Conservation (phyloP, 345 rosid genomes). For the Rubroshorea leprosula region DNA sequence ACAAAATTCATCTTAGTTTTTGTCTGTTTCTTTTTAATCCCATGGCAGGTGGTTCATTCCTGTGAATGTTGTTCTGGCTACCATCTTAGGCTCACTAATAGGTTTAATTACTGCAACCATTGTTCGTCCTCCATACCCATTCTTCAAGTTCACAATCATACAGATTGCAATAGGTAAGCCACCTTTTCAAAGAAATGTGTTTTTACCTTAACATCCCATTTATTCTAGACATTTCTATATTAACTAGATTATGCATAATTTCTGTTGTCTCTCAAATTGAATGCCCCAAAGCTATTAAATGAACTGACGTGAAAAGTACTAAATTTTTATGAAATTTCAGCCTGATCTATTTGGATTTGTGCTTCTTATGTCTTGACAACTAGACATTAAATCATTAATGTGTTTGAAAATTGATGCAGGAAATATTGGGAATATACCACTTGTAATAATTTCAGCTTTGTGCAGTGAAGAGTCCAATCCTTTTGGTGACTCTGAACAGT, state of each 20-base stretch:
- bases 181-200: background rate
- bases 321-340: background rate
- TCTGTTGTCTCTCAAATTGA: background rate
- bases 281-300: background rate
- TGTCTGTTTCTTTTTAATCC: background rate
- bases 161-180: constrained; percentile 84
- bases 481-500: constrained; percentile 74
- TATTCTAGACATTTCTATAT: background rate
- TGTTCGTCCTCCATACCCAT: constrained; percentile 89
- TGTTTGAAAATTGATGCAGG: constrained; percentile 42
- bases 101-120: constrained; percentile 60
- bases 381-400: background rate
- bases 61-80: constrained; percentile 64
- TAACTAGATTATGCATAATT: background rate
- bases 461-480: constrained; percentile 85
- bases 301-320: background rate
- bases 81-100: constrained; percentile 72
- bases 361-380: background rate
- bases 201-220: background rate
- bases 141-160: constrained; percentile 83
- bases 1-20: background rate
- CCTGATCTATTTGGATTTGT: background rate
- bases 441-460: constrained; percentile 84
- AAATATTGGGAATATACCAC: constrained; percentile 97
- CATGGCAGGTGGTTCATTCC: constrained; percentile 97